Base-by-base conservation (phyloP, 2,329 filamentous ascomycete species). In the Fusarium papillatum region DNA sequence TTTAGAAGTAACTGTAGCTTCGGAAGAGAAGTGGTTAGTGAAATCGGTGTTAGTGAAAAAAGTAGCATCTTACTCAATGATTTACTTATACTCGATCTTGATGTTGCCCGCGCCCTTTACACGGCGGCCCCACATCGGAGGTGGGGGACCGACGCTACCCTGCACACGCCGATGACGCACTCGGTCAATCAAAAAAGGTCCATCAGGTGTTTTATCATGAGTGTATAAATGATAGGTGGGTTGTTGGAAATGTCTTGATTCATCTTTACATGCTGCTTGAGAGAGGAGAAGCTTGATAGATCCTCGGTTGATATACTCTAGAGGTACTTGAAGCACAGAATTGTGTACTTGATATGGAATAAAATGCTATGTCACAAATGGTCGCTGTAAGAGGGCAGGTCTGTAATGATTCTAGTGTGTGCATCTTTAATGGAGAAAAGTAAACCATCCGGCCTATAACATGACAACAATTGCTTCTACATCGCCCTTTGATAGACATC, bases 111-210 rank as follows among this genome's bases (percentile, higher is more conserved):
- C 50, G 59, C 73, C 68, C 36, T 77, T 64, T n/a, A n/a, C 38
- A 24, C 29, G 64, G 16, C 41, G 39, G 63, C 67, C 71, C 74
- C 69, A 65, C 74, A 62, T 64, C 50, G 53, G 55, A 19, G 16
- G 39, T 66, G 74, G 71, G 59, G 50, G 46, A 5, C 64, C 69
- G 55, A 46, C 34, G 38, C 43, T 70, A 75, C 69, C 74, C 68
- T 76, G 59, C 55, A 75, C 69, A 57, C 55, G 65, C 63, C 71
- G 74, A 50, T 63, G 43, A 55, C 57, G 36, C 66, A 68, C 17
- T 34, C 26, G 34, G 43, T 19, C 34, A 26, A 22, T 26, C n/a
- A 19, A 31, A 22, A 57, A 22, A 31, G 50, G 22, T 1, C 22
- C 62, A 24, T 64, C 63, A 41, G 50, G 24, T 53, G 19, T 22